Evolutionary conservation across 192 early-diverging fungal genomes (phyloP).

Genomic region (Coemansia sp.): DNA sequence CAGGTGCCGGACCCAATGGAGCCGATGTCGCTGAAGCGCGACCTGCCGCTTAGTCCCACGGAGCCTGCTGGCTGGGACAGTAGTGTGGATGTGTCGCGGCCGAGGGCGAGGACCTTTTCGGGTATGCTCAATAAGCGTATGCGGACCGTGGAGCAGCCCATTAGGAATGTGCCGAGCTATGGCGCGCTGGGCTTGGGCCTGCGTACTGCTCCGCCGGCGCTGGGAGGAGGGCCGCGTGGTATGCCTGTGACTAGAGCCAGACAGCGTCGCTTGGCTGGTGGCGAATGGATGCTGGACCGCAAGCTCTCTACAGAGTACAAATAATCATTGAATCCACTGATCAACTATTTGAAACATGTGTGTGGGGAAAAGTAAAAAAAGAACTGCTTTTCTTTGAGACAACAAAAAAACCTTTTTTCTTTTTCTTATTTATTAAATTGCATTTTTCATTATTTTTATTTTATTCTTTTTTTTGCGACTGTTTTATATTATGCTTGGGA

Average conservation of each 20-base stretch:
- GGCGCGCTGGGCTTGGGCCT: constrained; percentile 21
- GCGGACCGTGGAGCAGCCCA: constrained; percentile 12
- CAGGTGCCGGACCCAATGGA: constrained; percentile 31
- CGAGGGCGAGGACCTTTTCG: constrained; percentile 36
- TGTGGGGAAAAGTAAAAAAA: neutral
- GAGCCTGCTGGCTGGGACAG: neutral
- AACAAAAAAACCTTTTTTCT: neutral
- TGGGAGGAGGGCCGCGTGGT: neutral
- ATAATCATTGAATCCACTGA: no score
- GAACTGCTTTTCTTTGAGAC: neutral
- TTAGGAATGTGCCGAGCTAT: constrained; percentile 5
- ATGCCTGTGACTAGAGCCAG: neutral
- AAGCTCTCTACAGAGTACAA: neutral
- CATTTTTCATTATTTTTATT: neutral
- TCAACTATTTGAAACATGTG: neutral
- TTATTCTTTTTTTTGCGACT: neutral
- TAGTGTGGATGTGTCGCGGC: constrained; percentile 5
- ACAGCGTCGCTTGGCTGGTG: neutral
- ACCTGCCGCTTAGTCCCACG: constrained; percentile 29
- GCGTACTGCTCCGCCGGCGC: neutral
- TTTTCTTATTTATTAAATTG: neutral
- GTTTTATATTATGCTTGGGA: constrained; percentile 5
- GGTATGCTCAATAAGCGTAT: constrained; percentile 38
- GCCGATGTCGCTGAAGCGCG: constrained; percentile 33
- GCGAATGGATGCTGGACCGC: neutral